Base-by-base conservation (phyloP, 371 early-diverging fungal genomes). In the Apophysomyces variabilis region DNA sequence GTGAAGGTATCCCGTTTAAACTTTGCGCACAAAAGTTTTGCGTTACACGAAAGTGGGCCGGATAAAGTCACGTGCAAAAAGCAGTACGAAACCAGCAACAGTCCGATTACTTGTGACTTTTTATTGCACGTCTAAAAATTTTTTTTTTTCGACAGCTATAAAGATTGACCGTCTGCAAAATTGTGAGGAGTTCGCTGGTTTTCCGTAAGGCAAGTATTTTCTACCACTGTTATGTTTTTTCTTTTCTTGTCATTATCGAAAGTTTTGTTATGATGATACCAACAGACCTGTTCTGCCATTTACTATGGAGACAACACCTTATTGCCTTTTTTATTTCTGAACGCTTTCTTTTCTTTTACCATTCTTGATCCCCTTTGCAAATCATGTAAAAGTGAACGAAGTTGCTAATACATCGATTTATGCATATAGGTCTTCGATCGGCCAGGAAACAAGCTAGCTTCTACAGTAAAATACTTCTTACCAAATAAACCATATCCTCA, bases 261-360 rank as follows among this genome's bases (percentile, higher is more conserved):
- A 21, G 21, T 26, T 26, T 9, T 50, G 54, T 50, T 16, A 50
- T 50, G 54, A 50, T 50, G 54, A 50, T 18, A 50, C 5, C n/a
- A 50, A 50, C 54, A 50, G 54, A 50, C 54, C 54, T 50, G 54
- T 50, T 50, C 54, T 50, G 54, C 54, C 54, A 50, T 50, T 50
- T 50, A 50, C 54, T 50, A 50, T 50, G 54, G 54, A 50, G 54
- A 50, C 54, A 50, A 50, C 16, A n/a, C 8, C 21, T n/a, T 50
- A 50, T 50, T 50, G 54, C 54, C 54, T 50, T 50, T 50, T 50
- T 21, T 26, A 26, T 50, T 50, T 5, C 54, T 50, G 54, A 50
- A 50, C 54, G 16, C 54, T 50, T 21, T 9, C 21, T 18, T n/a
- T 45, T n/a, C 9, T 6, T 7, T 21, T 50, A 21, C 16, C 5